Evolutionary conservation across 805 yeast species (phyloP), one percentile per base, ranked within the genome.

Genomic region (Yarrowia sp.): DNA sequence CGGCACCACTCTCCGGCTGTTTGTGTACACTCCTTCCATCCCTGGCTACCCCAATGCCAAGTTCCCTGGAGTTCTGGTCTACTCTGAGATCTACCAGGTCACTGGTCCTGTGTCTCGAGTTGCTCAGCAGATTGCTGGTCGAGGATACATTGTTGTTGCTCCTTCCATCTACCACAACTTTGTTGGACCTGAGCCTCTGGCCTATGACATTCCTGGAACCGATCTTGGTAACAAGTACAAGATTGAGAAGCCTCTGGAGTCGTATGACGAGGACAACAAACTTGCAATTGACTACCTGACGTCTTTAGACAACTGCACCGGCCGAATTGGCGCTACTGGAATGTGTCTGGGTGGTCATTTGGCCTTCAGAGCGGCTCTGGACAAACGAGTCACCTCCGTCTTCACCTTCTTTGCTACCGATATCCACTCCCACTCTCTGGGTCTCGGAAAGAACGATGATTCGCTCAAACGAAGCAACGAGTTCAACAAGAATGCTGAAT

Each of bases 331-430:
- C 45, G 88, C 92, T 55, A 89, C 94, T 2, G 96, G 95, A 19
- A 90, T 90, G 95, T 90, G 96, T 76, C 83, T 90, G 45, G 95
- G 95, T 22, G 96, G 95, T 1, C 95, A 90, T 75, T 80, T 89
- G 73, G 94, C 95, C 0, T 89, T 84, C 79, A 81, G 96, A 72
- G 82, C 87, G 2, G 87, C 88, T 2, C 80, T 89, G 72, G 91
- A 89, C 74, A 80, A 82, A 45, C 79, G 91, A 69, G 86, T 90
- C 55, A 79, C 80, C 12, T 91, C 93, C 16, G 83, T 88, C 11
- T 89, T 89, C 19, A 86, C 92, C 71, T 90, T 89, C 79, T 90
- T 90, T 79, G 90, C 92, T 14, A 90, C 96, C 7, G 95, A 90
- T 74, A 87, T 90, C 74, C 95, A 90, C 75, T 82, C 82, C 70